Conservation (phyloP, 495 filamentous ascomycete species). For the Penicillium arizonense region DNA sequence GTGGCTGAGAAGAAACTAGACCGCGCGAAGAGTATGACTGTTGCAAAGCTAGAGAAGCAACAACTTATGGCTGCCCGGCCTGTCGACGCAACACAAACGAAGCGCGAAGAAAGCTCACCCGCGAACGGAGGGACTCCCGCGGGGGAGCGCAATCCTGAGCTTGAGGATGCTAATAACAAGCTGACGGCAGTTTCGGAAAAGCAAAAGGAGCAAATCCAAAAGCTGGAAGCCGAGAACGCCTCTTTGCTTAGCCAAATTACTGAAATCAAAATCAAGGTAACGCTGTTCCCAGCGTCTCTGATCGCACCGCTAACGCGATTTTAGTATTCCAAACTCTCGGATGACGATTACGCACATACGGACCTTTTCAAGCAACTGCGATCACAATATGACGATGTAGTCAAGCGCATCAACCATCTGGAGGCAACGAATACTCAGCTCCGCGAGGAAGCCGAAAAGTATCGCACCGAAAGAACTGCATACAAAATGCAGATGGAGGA, state of each 20-base stretch:
- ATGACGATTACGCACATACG: constrained; percentile 91
- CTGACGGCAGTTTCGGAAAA: constrained; percentile 70
- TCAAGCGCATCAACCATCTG: constrained; percentile 85
- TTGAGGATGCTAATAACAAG: constrained; percentile 70
- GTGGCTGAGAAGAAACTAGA: constrained; percentile 93
- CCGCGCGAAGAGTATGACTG: constrained; percentile 77
- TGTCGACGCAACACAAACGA: constrained; percentile 52
- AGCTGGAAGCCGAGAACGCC: constrained; percentile 76
- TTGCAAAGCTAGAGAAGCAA: constrained; percentile 91
- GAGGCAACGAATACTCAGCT: constrained; percentile 86
- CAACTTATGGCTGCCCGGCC: constrained; percentile 65
- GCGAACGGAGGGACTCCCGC: constrained; percentile 55
- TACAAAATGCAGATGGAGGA: constrained; percentile 77
- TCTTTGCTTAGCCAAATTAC: constrained; percentile 76
- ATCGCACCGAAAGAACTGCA: constrained; percentile 78
- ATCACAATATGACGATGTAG: constrained; percentile 85
- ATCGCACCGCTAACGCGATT: constrained; percentile 6
- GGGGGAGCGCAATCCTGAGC: constrained; percentile 52
- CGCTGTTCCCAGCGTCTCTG: not conserved
- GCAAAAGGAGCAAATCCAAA: constrained; percentile 83
- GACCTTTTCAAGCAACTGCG: constrained; percentile 91
- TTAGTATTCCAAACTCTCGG: constrained; percentile 66
- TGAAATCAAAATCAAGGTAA: constrained; percentile 58
- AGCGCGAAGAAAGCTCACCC: constrained; percentile 49
- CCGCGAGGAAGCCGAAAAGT: constrained; percentile 78